Conservation (phyloP, 768 basidiomycete genomes). For the Phlebiopsis flavidoalba region DNA sequence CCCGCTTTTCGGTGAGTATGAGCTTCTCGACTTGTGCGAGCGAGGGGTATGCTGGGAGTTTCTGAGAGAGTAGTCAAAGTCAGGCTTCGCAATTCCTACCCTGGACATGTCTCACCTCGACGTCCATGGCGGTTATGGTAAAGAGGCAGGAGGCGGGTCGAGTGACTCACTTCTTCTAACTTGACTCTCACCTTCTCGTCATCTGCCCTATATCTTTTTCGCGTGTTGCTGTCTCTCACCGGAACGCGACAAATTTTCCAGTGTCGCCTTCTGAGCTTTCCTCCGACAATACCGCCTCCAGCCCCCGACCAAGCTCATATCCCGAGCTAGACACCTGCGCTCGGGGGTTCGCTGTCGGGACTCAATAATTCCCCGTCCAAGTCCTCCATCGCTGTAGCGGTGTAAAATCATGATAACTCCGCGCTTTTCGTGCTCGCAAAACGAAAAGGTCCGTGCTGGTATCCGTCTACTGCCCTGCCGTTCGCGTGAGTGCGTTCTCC, state of each 20-base stretch:
- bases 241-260: background rate
- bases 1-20: constrained; percentile 73
- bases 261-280: background rate
- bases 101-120: background rate
- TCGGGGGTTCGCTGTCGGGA: background rate
- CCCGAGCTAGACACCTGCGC: background rate
- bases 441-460: constrained; percentile 25
- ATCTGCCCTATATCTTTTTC: background rate
- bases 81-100: background rate
- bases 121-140: constrained; percentile 24
- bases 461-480: constrained; percentile 30
- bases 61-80: constrained; percentile 33
- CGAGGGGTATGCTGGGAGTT: constrained; percentile 63
- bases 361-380: background rate
- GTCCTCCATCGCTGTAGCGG: background rate
- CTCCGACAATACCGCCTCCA: too few relatives aligned
- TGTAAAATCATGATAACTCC: constrained; percentile 31
- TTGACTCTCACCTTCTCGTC: background rate
- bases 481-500: constrained; percentile 25
- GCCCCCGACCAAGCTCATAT: too few relatives aligned
- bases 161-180: background rate
- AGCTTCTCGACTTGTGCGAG: constrained; percentile 72
- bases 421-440: constrained; percentile 33
- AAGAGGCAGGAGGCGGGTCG: constrained; percentile 28
- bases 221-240: background rate